phyloP scores from a whole-genome alignment of 2,329 filamentous ascomycete species.

The Dactylellina parvicollis region DNA sequence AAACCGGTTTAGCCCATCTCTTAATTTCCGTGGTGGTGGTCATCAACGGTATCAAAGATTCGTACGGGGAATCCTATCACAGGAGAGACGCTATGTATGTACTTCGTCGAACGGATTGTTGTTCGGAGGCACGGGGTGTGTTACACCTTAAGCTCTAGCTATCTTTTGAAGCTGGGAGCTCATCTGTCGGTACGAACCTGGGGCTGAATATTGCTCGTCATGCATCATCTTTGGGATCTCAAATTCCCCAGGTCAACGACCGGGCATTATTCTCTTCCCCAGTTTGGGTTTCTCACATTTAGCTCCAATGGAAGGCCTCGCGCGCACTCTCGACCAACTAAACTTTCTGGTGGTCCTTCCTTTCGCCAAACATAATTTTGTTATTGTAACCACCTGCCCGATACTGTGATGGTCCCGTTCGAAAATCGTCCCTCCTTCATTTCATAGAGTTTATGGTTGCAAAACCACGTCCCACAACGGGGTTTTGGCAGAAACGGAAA shows the following conservation, averaged over 20 bases:
- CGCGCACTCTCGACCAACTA: neutral
- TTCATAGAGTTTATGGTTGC: neutral
- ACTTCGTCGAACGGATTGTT: conserved; percentile 26
- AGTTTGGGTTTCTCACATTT: conserved; percentile 1
- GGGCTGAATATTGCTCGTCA: neutral
- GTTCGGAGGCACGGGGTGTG: too few species aligned
- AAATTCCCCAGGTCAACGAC: neutral
- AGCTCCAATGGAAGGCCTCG: conserved; percentile 7
- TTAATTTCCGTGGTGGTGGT: conserved; percentile 46
- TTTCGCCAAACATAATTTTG: neutral
- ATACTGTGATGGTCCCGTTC: conserved; percentile 21
- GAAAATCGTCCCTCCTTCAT: conserved; percentile 12
- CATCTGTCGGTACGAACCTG: neutral
- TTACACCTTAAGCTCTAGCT: neutral
- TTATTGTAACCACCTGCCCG: conserved; percentile 47
- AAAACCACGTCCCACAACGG: conserved; percentile 15
- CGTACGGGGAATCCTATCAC: conserved; percentile 49
- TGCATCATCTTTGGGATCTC: neutral
- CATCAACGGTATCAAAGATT: neutral
- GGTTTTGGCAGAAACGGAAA: neutral
- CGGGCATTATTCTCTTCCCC: conserved; percentile 26
- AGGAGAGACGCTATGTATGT: neutral
- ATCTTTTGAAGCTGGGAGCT: conserved; percentile 32
- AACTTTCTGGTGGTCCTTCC: neutral
- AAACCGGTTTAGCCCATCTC: conserved; percentile 20